Evolutionary conservation across 352 stramenopile genomes (phyloP).

Genomic region (Pythium vanterpoolii): DNA sequence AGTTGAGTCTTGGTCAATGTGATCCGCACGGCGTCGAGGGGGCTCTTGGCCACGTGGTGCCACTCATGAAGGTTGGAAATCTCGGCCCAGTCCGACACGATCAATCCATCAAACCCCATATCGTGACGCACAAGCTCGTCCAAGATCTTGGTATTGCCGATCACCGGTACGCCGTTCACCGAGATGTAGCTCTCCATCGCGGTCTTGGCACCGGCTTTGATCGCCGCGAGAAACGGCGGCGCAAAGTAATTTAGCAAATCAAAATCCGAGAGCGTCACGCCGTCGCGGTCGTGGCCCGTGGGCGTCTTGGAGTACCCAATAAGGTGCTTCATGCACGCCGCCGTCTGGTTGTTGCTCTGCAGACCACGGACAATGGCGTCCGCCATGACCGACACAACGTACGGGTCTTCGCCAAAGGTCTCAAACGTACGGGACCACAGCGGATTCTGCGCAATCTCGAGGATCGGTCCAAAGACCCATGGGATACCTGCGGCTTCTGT

Average conservation of each 20-base stretch:
- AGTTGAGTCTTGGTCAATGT: slow-evolving; percentile 58
- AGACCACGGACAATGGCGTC: slow-evolving; percentile 76
- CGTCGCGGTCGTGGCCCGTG: slow-evolving; percentile 77
- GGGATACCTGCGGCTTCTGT: slow-evolving; percentile 83
- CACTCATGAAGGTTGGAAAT: slow-evolving; percentile 67
- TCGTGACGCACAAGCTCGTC: slow-evolving; percentile 39
- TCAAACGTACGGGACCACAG: slow-evolving; percentile 90
- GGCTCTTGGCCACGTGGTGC: slow-evolving; percentile 44
- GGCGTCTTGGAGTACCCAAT: slow-evolving; percentile 86
- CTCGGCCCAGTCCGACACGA: slow-evolving; percentile 85
- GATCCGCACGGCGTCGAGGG: slow-evolving; percentile 35
- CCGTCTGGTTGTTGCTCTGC: slow-evolving; percentile 58
- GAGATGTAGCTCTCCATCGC: slow-evolving; percentile 95
- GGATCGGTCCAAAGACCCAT: slow-evolving; percentile 90
- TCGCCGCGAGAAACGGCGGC: slow-evolving; percentile 78
- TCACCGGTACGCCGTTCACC: slow-evolving; percentile 90
- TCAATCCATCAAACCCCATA: slow-evolving; percentile 63
- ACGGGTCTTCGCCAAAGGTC: slow-evolving; percentile 92
- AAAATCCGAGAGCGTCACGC: slow-evolving; percentile 70
- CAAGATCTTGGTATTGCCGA: slow-evolving; percentile 72
- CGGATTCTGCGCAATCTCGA: slow-evolving; percentile 84
- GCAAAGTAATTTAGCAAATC: slow-evolving; percentile 86
- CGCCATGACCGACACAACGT: slow-evolving; percentile 80
- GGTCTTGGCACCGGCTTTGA: slow-evolving; percentile 75
- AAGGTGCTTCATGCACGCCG: slow-evolving; percentile 90